Base-by-base conservation (phyloP, 2,329 filamentous ascomycete genomes). In the Fusarium coicis region DNA sequence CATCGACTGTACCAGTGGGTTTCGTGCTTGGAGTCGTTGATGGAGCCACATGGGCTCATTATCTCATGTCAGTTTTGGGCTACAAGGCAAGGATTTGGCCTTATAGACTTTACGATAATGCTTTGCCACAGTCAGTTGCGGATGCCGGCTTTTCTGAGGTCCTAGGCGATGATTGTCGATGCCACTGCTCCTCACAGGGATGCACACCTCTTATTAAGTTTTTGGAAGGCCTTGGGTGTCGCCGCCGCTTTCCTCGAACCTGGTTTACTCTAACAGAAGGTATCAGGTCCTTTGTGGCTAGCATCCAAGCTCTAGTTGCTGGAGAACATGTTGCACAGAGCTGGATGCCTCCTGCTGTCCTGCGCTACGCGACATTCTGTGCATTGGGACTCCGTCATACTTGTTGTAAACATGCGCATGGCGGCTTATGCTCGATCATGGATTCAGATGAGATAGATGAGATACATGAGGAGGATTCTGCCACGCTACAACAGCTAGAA, bases 71-170 rank as follows among this genome's bases (percentile, higher is more conserved):
- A 16, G 0, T 8, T 2, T 0, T 52, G 0, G 49, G 49, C 7
- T 50, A 23, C 10, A 50, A 32, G n/a, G 30, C 49, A 34, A 7
- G 49, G 5, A 28, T 28, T 7, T 32, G 11, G 10, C 30, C 32
- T 36, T 15, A 23, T 4, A 52, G 49, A 2, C 21, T 36, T 1
- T 23, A 36, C n/a, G 30, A 52, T 0, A 40, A n/a, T 30, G 10
- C 2, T n/a, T 30, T 54, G 34, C 36, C 50, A 0, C 26, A 18
- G 36, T 10, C 50, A 10, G n/a, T 57, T 5, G n/a, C 40, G 12
- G 2, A n/a, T 1, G 2, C 7, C 0, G 14, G 14, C 0, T 10
- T 57, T 4, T 44, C 54, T 0, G 28, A 32, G n/a, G 18, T 23
- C 7, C 3, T 57, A 1, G 16, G n/a, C n/a, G 54, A 57, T 12